Evolutionary conservation across 2,329 filamentous ascomycete species (phyloP), one percentile per base, ranked within the genome.

Genomic region (Amesomyces nigricolor): DNA sequence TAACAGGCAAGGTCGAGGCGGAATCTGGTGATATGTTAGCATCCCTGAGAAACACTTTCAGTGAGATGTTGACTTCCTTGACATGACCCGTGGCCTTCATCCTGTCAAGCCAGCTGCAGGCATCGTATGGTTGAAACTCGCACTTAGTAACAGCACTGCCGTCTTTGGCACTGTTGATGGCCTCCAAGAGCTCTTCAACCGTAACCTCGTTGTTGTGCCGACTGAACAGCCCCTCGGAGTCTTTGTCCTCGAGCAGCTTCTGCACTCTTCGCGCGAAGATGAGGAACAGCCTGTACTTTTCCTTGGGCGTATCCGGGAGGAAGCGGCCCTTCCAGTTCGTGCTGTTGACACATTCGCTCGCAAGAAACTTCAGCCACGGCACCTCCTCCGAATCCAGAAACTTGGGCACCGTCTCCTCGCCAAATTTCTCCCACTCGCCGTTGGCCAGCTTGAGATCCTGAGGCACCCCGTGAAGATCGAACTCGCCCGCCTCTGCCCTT

Each of bases 181-280:
- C 61, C 5, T 60, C 50, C 19, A 70, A 62, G 29, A 72, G 58
- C 9, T 53, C 45, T 37, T 68, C 63, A 29, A 70, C 58, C 4
- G 60, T 49, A 8, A 68, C 65, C 4, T 51, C 38, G 6, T 54
- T 60, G 2, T 64, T 51, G 4, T 46, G 44, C 4, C 50, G 45
- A 8, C 54, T 53, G 35, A 72, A 69, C 10, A 71, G 57, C 3
- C 60, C 59, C 4, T 54, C 32, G 2, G 62, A 60, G 38, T 64
- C 62, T 13, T 49, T 56, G 40, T 72, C 67, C 38, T 70, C 64
- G 45, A 73, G 60, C 14, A 71, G 48, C 47, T 61, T 62, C 60
- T 67, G 61, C 46, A 73, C 58, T 13, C 70, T 63, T 11, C 57
- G 59, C 2, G 65, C 64, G 57, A 73, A 73, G 17, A 66, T 62